Evolutionary conservation across 768 basidiomycete genomes (phyloP).

Genomic region (Xerocomellus intermedius): DNA sequence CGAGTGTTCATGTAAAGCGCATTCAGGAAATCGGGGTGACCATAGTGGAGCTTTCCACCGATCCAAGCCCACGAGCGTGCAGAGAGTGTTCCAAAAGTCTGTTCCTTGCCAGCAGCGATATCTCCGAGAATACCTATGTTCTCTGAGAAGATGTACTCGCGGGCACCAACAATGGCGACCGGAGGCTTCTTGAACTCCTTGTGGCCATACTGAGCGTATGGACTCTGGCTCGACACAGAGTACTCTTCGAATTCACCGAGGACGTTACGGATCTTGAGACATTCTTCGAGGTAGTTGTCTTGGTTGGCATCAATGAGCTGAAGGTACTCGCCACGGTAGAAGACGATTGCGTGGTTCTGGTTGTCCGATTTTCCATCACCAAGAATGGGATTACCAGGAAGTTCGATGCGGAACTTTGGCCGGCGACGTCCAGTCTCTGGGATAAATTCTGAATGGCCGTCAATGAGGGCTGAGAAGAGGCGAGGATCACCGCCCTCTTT

Average conservation of each 20-base stretch:
- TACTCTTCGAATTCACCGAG: slow-evolving; percentile 98
- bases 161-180: slow-evolving; percentile 95
- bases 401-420: slow-evolving; percentile 97
- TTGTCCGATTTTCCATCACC: slow-evolving; percentile 99
- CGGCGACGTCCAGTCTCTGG: slow-evolving; percentile 83
- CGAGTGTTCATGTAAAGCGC: slow-evolving; percentile 97
- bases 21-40: slow-evolving; percentile 99
- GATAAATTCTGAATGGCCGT: slow-evolving; percentile 95
- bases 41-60: slow-evolving; percentile 97
- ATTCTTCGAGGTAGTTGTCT: slow-evolving; percentile 99
- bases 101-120: slow-evolving; percentile 98
- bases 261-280: slow-evolving; percentile 98
- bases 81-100: slow-evolving; percentile 98
- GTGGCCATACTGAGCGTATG: slow-evolving; percentile 87
- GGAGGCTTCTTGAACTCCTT: slow-evolving; percentile 87
- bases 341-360: slow-evolving; percentile 99
- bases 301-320: slow-evolving; percentile 99
- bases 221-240: slow-evolving; percentile 77
- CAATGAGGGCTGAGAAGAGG: slow-evolving; percentile 94
- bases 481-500: slow-evolving; percentile 95
- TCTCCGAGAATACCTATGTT: slow-evolving; percentile 99
- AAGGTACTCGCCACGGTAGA: slow-evolving; percentile 98
- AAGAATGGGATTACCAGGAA: slow-evolving; percentile 98
- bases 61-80: slow-evolving; percentile 96
- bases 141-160: slow-evolving; percentile 99